A percentile compares a stretch with the other conserved stretches of the same genome.
Evolutionary conservation across 2,329 filamentous ascomycete species (phyloP).

Genomic region (Xylaria sp.): DNA sequence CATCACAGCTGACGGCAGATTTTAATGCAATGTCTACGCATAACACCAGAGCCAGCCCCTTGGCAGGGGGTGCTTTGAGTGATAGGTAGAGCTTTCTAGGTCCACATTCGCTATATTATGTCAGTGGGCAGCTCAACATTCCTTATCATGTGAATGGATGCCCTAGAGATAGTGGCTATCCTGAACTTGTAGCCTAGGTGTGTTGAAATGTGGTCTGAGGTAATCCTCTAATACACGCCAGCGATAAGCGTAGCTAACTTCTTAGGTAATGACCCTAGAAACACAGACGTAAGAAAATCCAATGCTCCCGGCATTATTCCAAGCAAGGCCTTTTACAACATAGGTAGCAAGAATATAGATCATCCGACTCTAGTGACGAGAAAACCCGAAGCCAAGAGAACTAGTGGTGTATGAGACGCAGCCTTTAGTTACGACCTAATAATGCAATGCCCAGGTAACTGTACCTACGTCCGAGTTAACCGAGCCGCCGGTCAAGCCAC

Average conservation of each 20-base stretch:
- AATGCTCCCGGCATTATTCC: not conserved
- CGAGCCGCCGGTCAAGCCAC: not conserved
- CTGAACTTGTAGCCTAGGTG: not conserved
- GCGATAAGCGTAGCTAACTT: not conserved
- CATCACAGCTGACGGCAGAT: slow-evolving; percentile 30
- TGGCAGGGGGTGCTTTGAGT: not conserved
- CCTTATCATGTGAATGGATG: not conserved
- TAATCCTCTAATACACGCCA: not conserved
- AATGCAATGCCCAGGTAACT: not conserved
- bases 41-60: not conserved
- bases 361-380: not conserved
- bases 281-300: not conserved
- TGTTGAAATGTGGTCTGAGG: not conserved
- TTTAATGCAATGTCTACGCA: slow-evolving; percentile 15
- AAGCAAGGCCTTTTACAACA: not conserved
- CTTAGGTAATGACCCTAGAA: not conserved
- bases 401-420: not conserved
- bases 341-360: not conserved
- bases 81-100: not conserved
- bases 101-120: not conserved
- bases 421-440: not conserved
- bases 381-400: not conserved
- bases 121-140: not conserved
- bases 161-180: not conserved
- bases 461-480: not conserved